Percentiles rank a stretch among this genome's conserved stretches.
Conservation (phyloP, 2,329 filamentous ascomycete species). For the Conoideocrella luteorostrata region DNA sequence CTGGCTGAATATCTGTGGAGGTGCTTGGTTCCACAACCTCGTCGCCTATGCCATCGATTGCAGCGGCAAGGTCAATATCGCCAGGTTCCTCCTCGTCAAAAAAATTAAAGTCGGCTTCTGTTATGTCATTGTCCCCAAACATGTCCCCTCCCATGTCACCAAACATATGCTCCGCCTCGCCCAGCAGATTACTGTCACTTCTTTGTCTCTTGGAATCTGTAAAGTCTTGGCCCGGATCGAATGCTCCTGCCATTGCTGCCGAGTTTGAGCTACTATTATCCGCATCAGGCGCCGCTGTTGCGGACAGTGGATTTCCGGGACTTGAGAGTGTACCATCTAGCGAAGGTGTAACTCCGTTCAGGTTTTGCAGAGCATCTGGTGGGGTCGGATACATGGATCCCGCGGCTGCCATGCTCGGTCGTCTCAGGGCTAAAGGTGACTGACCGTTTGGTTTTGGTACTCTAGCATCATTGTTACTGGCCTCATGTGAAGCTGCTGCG, state of each 20-base stretch:
- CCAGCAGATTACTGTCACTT: slow-evolving; percentile 33
- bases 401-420: slow-evolving; percentile 39
- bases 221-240: slow-evolving; percentile 24
- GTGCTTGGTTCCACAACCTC: slow-evolving; percentile 6
- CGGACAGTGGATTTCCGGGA: slow-evolving; percentile 39
- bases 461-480: slow-evolving; percentile 35
- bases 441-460: slow-evolving; percentile 39
- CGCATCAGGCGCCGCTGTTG: slow-evolving; percentile 23
- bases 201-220: slow-evolving; percentile 40
- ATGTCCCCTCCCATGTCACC: slow-evolving; percentile 63
- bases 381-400: slow-evolving; percentile 66
- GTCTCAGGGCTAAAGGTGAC: slow-evolving; percentile 45
- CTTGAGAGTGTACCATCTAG: slow-evolving; percentile 51
- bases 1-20: slow-evolving; percentile 5
- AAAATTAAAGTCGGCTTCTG: slow-evolving; percentile 77
- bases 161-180: slow-evolving; percentile 55
- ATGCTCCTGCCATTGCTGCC: slow-evolving; percentile 14
- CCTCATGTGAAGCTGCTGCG: slow-evolving; percentile 35
- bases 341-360: slow-evolving; percentile 46
- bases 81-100: slow-evolving; percentile 60
- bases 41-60: slow-evolving; percentile 17
- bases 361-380: slow-evolving; percentile 56
- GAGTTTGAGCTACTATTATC: slow-evolving; percentile 18
- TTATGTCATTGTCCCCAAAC: slow-evolving; percentile 69
- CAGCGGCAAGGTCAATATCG: slow-evolving; percentile 30